These are phyloP conservation scores for Triticum aestivum DNA, from an alignment of 176 grass and related monocot species.

Conservation along the genomic window IWGSC_CS_RefSeq_v2.1 NC_057797.1:722497342-722497841, in stretches of 20 bases:
- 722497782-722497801: neutral
- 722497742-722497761: neutral
- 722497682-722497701: neutral
- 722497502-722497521: neutral
- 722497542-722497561: constrained; percentile 71
- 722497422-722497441: neutral
- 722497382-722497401: neutral
- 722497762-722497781: constrained; percentile 8
- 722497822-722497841: neutral
- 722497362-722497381: constrained; percentile 41
- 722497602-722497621: constrained; percentile 41
- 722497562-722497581: constrained; percentile 45
- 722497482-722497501: constrained; percentile 13
- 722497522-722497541: constrained; percentile 59
- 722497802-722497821: constrained; percentile 27
- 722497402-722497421: too few relatives aligned
- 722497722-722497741: neutral
- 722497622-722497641: constrained; percentile 46
- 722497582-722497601: constrained; percentile 62
- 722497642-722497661: constrained; percentile 50
- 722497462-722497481: constrained; percentile 33
- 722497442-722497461: neutral
- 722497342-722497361: constrained; percentile 35
- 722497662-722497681: constrained; percentile 32
- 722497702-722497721: neutral